Evolutionary conservation across 352 stramenopile genomes (phyloP), one percentile per base, ranked within the genome.

Genomic region (Phytophthora fragariaefolia): DNA sequence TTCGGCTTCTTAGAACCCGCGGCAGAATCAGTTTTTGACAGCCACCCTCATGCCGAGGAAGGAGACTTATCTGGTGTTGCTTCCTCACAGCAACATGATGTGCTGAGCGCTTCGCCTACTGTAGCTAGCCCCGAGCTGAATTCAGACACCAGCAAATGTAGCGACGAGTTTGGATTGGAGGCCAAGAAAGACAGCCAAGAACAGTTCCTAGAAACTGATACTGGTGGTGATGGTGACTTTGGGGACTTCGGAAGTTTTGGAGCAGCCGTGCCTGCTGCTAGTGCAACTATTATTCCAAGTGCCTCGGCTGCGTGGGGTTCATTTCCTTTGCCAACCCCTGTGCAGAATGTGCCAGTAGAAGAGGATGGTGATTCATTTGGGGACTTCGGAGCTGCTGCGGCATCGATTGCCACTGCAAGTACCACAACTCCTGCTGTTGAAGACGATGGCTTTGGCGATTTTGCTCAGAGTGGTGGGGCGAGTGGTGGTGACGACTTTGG

Each of bases 141-240:
- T 30, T 22, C 23, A 53, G 20, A 13, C 5, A 50, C 20, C 1
- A 40, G 55, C 8, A 38, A 63, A 4, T 9, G 15, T 38, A 23
- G 50, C 17, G 66, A 51, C 9, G 24, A 20, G 56, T 22, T 32
- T 18, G 52, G 12, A 54, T 12, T 36, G 4, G 46, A 50, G 58
- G 43, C 23, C 0, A 30, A 63, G 53, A 32, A 57, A 23, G 9
- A 50, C 3, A 52, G 3, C 28, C 52, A 43, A 27, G 40, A 22
- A 8, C 24, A 66, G 34, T 26, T 22, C 23, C n/a, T 4, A 46
- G 45, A 30, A 43, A 27, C 15, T 23, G 59, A 61, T 46, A 68
- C 74, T 8, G 66, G 66, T 27, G 77, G 77, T 12, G 65, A 76
- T 49, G 77, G 67, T 13, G 69, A 76, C 22, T 88, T 88, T 57